Evolutionary conservation across 177 flowering plant genomes (phyloP).

Genomic region (Vitis hybrid): DNA sequence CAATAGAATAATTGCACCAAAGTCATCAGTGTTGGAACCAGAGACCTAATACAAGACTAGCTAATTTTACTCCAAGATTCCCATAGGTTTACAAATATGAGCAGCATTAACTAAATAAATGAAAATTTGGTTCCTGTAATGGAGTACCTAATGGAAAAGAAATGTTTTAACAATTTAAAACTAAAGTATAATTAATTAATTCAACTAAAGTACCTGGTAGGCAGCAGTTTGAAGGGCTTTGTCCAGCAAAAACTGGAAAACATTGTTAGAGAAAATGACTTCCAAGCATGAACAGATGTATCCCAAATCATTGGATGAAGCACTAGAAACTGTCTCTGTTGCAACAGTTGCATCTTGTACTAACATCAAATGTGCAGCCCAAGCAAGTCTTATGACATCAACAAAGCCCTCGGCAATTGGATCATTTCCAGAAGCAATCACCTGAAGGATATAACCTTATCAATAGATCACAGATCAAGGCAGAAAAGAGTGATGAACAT

Average conservation of each 20-base stretch:
- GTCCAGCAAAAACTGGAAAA: conserved; percentile 83
- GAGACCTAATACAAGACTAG: neutral
- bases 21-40: neutral
- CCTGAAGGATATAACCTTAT: conserved; percentile 38
- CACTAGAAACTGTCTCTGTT: conserved; percentile 47
- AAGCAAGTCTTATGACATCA: conserved; percentile 73
- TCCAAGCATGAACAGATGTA: conserved; percentile 69
- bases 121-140: neutral
- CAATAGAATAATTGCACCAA: neutral
- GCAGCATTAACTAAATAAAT: neutral
- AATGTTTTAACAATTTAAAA: neutral
- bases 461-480: conserved; percentile 5
- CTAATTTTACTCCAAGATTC: neutral
- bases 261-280: conserved; percentile 65
- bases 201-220: conserved; percentile 60
- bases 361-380: conserved; percentile 87
- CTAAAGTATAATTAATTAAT: neutral
- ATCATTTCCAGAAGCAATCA: conserved; percentile 63
- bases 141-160: neutral
- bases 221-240: conserved; percentile 86
- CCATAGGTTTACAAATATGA: neutral
- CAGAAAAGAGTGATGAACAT: conserved; percentile 1
- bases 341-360: conserved; percentile 51
- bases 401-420: conserved; percentile 73
- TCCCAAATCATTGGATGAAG: conserved; percentile 53